Evolutionary conservation across 2,329 filamentous ascomycete genomes (phyloP).

Genomic region (Gaeumannomyces sp.): DNA sequence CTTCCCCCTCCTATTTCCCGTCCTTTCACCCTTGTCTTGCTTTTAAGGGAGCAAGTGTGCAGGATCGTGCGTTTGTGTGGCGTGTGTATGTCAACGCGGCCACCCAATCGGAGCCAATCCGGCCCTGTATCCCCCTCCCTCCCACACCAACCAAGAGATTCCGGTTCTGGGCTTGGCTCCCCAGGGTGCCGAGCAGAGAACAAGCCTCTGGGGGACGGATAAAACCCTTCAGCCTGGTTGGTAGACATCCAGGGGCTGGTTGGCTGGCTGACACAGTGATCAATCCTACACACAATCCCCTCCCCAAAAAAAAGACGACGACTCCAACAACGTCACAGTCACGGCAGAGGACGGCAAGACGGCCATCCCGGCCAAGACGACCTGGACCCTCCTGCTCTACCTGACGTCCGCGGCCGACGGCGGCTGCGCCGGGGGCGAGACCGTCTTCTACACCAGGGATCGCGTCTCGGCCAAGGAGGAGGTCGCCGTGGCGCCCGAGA

Average conservation of each 20-base stretch:
- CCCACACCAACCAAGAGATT: neutral
- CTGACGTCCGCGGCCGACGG: conserved; percentile 63
- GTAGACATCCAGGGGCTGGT: too few relatives aligned
- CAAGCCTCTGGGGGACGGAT: too few relatives aligned
- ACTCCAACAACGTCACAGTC: conserved; percentile 68
- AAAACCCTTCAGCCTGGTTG: too few relatives aligned
- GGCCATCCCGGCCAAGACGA: conserved; percentile 59
- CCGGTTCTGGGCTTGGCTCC: neutral
- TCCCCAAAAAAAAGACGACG: conserved; percentile 67
- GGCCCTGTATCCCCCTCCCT: neutral
- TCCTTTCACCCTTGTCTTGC: conserved; percentile 9
- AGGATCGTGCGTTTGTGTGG: neutral
- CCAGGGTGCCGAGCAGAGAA: too few relatives aligned
- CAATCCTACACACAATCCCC: neutral
- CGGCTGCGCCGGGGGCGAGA: conserved; percentile 79
- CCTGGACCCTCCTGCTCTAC: conserved; percentile 88
- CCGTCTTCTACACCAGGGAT: conserved; percentile 79
- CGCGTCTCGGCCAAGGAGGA: conserved; percentile 52
- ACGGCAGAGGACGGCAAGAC: conserved; percentile 30
- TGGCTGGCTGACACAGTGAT: neutral
- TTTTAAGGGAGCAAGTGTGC: neutral
- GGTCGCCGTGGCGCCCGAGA: conserved; percentile 67
- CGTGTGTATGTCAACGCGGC: neutral
- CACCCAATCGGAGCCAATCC: neutral
- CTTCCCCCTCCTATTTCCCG: conserved; percentile 7